A percentile compares a stretch with the other conserved stretches of the same genome.
phyloP scores from a whole-genome alignment of 1,284 basidiomycete species.

The Austroboletus niveus region DNA sequence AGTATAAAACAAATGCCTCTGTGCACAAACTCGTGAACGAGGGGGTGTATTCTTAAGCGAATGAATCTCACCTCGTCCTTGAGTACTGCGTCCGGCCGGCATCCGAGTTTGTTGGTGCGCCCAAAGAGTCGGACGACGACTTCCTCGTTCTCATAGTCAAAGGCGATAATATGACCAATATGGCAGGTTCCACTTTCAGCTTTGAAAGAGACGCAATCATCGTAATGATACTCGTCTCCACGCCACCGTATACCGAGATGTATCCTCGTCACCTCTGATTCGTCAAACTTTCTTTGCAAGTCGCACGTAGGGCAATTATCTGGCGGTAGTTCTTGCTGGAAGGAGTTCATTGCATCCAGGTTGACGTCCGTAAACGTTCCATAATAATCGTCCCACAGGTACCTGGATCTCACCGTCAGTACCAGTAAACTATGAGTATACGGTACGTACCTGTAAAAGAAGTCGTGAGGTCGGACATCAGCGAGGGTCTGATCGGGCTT shows the following conservation, averaged over 20 bases:
- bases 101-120: conserved; percentile 31
- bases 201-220: conserved; percentile 56
- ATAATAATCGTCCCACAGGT: conserved; percentile 20
- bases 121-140: conserved; percentile 35
- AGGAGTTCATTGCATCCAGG: conserved; percentile 24
- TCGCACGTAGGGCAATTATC: conserved; percentile 54
- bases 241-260: conserved; percentile 41
- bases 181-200: conserved; percentile 35
- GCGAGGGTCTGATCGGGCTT: conserved; percentile 12
- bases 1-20: conserved; percentile 40
- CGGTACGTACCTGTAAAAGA: conserved; percentile 53
- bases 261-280: conserved; percentile 23
- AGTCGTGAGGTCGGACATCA: conserved; percentile 39
- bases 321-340: conserved; percentile 30
- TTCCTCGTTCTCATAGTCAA: conserved; percentile 7
- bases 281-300: conserved; percentile 28
- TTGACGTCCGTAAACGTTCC: conserved; percentile 15
- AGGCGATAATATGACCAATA: conserved; percentile 37
- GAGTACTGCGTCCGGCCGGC: conserved; percentile 26
- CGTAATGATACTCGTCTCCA: conserved; percentile 47
- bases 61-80: conserved; percentile 38
- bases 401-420: conserved; percentile 19
- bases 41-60: not conserved
- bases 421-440: not conserved
- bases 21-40: conserved; percentile 1